Conservation (phyloP, 495 filamentous ascomycete species). For the Hypoxylon rickii region DNA sequence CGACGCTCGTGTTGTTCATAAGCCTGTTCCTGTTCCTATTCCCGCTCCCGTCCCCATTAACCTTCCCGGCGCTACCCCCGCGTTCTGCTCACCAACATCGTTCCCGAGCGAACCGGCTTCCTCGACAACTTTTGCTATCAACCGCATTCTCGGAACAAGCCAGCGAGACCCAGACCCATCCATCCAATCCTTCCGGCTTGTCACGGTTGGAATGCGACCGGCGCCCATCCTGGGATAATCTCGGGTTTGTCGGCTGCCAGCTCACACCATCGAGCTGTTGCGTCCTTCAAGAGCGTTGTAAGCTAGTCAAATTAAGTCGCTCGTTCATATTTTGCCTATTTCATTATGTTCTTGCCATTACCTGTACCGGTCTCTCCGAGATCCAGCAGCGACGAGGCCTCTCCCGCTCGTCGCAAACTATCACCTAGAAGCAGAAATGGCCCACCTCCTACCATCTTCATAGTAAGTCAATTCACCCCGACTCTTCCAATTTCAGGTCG, state of each 20-base stretch:
- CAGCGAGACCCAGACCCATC: too few relatives aligned
- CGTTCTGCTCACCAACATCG: background rate
- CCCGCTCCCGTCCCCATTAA: background rate
- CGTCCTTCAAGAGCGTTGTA: constrained; percentile 9
- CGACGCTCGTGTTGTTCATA: background rate
- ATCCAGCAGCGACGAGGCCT: background rate
- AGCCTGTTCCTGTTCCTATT: background rate
- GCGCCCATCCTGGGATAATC: constrained; percentile 14
- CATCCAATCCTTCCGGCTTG: background rate
- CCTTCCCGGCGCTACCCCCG: background rate
- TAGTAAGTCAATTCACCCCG: constrained; percentile 19
- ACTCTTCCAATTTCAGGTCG: background rate
- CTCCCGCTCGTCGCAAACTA: background rate
- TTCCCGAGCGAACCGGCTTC: constrained; percentile 1
- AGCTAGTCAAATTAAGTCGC: constrained; percentile 19
- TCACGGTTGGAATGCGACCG: constrained; percentile 21
- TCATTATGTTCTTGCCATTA: constrained; percentile 24
- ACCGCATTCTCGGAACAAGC: background rate
- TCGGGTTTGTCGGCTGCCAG: constrained; percentile 18
- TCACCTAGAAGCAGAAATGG: constrained; percentile 1
- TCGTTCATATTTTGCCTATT: constrained; percentile 27
- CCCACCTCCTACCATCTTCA: constrained; percentile 20
- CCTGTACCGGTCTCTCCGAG: constrained; percentile 21
- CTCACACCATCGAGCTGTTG: constrained; percentile 12
- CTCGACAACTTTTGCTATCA: background rate